Evolutionary conservation across 2,329 filamentous ascomycete genomes (phyloP), one percentile per base, ranked within the genome.

Genomic region (Mycosphaerelloides madeirae): DNA sequence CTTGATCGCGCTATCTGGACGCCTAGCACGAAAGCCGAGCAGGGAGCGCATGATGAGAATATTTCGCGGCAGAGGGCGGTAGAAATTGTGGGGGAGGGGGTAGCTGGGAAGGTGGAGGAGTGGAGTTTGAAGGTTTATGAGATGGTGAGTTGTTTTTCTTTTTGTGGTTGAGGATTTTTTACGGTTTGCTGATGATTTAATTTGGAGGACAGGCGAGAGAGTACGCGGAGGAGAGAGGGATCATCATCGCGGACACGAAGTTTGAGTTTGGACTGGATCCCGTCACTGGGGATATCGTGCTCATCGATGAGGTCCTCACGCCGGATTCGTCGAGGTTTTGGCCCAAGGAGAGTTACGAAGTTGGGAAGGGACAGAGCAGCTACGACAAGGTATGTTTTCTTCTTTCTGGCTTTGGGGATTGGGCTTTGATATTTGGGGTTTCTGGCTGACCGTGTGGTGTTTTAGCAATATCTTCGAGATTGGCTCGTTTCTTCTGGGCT

Each of bases 251-350:
- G 1, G 83, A 87, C 60, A 86, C 83, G 3, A 87, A 87, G 62
- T 85, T 87, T 62, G 83, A 87, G 68, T 91, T 88, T 60, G 84
- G 82, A 1, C 70, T 86, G 14, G 62, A 67, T 54, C 74, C 78
- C 50, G 75, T 69, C 44, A 81, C 78, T 2, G 75, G 80, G 49
- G 78, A 85, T 58, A 76, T 93, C 6, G 79, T 89, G 29, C 73
- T 91, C 40, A 80, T 89, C 3, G 88, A 95, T 61, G 88, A 95
- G 70, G 87, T 94, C 16, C 71, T 95, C 48, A 94, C 88, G 6
- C 88, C 89, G 2, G 73, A 76, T 52, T 71, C 66, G 54, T 91
- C 85, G 39, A 79, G 90, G 13, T 95, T 95, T 75, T 97, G 91
- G 90, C 82, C 83, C 1, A 79, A 77, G 52, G 81, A 81, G 33